Conservation (phyloP, 352 stramenopile genomes). For the Pythium scleroteichum region DNA sequence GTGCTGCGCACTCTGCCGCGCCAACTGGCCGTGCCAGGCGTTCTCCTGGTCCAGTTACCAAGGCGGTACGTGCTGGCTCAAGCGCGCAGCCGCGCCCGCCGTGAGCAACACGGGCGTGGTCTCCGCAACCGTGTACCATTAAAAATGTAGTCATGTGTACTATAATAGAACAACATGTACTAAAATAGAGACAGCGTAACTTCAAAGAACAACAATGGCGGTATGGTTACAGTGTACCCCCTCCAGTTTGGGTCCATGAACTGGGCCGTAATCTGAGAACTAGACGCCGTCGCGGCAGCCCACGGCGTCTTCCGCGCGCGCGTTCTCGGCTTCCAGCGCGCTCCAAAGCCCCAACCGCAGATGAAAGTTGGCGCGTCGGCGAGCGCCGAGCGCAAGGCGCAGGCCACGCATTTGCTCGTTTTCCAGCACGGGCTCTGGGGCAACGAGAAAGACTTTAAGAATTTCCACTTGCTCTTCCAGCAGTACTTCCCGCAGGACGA, state of each 20-base stretch:
- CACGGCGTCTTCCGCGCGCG: too few relatives aligned
- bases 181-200: not conserved
- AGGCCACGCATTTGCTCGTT: constrained; percentile 59
- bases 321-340: not conserved
- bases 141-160: not conserved
- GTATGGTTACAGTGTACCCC: not conserved
- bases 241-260: not conserved
- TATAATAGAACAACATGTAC: too few relatives aligned
- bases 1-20: constrained; percentile 11
- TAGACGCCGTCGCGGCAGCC: not conserved
- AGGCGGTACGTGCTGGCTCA: constrained; percentile 55
- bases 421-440: constrained; percentile 74
- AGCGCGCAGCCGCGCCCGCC: constrained; percentile 24
- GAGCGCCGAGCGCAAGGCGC: not conserved
- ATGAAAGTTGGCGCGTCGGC: constrained; percentile 15
- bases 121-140: constrained; percentile 1
- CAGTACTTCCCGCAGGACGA: constrained; percentile 45
- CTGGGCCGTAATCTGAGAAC: constrained; percentile 4
- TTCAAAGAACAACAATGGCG: too few relatives aligned
- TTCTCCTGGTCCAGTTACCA: constrained; percentile 49
- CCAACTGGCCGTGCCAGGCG: not conserved
- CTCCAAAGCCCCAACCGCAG: not conserved
- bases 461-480: constrained; percentile 56
- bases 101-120: not conserved
- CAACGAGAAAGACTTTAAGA: constrained; percentile 60